Conservation (phyloP, 2,329 filamentous ascomycete genomes). For the Mycosphaerella sp. region DNA sequence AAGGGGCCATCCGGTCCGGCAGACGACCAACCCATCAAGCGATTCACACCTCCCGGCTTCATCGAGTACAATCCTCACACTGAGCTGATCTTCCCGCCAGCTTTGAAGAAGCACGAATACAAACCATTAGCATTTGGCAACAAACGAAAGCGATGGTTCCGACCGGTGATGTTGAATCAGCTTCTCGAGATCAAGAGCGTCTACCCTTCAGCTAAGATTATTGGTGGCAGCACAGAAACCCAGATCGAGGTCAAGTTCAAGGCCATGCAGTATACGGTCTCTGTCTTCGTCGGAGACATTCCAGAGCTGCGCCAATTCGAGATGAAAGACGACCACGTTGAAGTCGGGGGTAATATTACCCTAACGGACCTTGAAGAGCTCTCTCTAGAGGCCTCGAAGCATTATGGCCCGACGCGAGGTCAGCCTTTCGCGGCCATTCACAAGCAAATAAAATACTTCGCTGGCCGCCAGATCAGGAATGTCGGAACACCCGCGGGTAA, state of each 20-base stretch:
- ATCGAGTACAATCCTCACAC: slow-evolving; percentile 93
- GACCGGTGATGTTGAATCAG: slow-evolving; percentile 79
- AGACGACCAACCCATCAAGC: slow-evolving; percentile 45
- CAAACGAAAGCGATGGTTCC: slow-evolving; percentile 89
- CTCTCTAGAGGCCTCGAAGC: slow-evolving; percentile 67
- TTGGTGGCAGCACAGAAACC: slow-evolving; percentile 92
- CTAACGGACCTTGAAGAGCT: slow-evolving; percentile 87
- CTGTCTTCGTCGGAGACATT: slow-evolving; percentile 90
- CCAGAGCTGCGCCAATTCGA: slow-evolving; percentile 75
- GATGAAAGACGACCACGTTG: slow-evolving; percentile 73
- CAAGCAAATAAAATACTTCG: slow-evolving; percentile 92
- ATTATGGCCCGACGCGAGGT: slow-evolving; percentile 63
- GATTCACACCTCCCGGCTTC: slow-evolving; percentile 80
- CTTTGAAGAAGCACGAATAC: slow-evolving; percentile 74
- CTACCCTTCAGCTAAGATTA: slow-evolving; percentile 83
- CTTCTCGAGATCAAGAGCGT: slow-evolving; percentile 84
- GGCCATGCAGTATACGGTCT: slow-evolving; percentile 79
- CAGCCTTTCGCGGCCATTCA: slow-evolving; percentile 87
- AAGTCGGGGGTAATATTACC: slow-evolving; percentile 87
- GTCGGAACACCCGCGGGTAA: slow-evolving; percentile 97
- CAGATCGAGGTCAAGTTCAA: slow-evolving; percentile 99
- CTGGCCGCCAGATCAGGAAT: slow-evolving; percentile 90
- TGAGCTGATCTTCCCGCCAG: slow-evolving; percentile 88
- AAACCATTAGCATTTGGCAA: slow-evolving; percentile 83
- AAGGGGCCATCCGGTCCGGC: slow-evolving; percentile 34